These are phyloP conservation scores for Alternaria sp. DNA, from an alignment of 2,329 filamentous ascomycete genomes.

Conservation along the genomic window DNA sequence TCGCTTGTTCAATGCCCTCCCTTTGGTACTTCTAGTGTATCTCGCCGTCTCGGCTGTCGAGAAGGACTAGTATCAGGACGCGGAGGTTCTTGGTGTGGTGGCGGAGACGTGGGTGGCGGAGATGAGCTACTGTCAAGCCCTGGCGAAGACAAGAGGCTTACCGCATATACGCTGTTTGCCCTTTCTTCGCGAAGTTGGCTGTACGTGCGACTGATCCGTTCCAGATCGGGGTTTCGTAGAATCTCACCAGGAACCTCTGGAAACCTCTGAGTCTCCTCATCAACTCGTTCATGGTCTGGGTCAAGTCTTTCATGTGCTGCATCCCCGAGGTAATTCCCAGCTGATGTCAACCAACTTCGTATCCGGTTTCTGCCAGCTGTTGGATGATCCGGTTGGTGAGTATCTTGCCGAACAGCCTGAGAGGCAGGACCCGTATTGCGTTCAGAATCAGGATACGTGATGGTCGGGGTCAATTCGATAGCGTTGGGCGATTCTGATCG, in stretches of 20 bases:
- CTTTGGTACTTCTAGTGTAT: constrained; percentile 35
- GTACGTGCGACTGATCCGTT: constrained; percentile 53
- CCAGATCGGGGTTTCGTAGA: constrained; percentile 54
- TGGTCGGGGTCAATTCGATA: constrained; percentile 21
- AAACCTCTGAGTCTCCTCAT: constrained; percentile 59
- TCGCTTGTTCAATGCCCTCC: constrained; percentile 24
- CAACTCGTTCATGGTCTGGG: constrained; percentile 57
- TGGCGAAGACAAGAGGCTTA: constrained; percentile 42
- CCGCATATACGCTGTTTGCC: constrained; percentile 49
- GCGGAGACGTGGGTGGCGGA: constrained; percentile 25
- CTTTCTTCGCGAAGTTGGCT: constrained; percentile 52
- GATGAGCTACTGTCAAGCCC: constrained; percentile 30
- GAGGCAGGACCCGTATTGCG: constrained; percentile 5
- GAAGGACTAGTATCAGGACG: constrained; percentile 23
- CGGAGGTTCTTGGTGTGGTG: constrained; percentile 14
- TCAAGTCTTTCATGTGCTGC: constrained; percentile 57
- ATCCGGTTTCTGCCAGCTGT: constrained; percentile 32
- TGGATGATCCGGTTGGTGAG: constrained; percentile 11
- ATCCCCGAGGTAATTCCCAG: constrained; percentile 59
- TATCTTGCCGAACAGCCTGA: neutral
- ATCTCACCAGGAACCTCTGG: constrained; percentile 65
- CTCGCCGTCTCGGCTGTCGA: constrained; percentile 20
- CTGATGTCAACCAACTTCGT: constrained; percentile 52
- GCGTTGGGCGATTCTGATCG: constrained; percentile 25
- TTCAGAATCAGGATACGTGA: constrained; percentile 23